Evolutionary conservation across 495 filamentous ascomycete genomes (phyloP).

Genomic region (Sordaria brevicollis): DNA sequence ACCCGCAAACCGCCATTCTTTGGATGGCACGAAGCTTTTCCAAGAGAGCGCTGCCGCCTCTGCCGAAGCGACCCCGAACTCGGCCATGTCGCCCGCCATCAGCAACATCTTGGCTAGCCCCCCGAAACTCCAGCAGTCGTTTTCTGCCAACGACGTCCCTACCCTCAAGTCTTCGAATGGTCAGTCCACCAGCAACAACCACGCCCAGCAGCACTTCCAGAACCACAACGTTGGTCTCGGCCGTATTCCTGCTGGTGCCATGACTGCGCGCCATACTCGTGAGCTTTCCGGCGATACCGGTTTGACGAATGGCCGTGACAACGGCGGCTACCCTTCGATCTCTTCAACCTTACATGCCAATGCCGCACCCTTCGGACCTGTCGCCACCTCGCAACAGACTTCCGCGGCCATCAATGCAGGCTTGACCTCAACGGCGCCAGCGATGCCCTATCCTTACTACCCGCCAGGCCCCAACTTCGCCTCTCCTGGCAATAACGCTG

Average conservation of each 20-base stretch:
- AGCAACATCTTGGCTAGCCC: conserved; percentile 40
- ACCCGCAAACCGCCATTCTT: conserved; percentile 43
- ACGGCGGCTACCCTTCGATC: conserved; percentile 40
- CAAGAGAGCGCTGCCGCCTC: conserved; percentile 17
- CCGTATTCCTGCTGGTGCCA: conserved; percentile 55
- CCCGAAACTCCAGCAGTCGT: conserved; percentile 73
- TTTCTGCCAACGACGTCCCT: conserved; percentile 83
- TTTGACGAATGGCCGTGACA: conserved; percentile 34
- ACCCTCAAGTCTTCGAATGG: conserved; percentile 53
- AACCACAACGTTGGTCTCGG: conserved; percentile 76
- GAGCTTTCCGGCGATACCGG: conserved; percentile 46
- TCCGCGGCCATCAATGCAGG: conserved; percentile 22
- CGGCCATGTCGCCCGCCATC: conserved; percentile 26
- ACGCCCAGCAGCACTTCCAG: conserved; percentile 68
- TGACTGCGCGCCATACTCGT: conserved; percentile 55
- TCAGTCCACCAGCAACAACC: conserved; percentile 44
- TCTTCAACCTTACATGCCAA: conserved; percentile 67
- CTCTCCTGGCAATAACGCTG: conserved; percentile 9
- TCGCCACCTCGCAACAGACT: conserved; percentile 24
- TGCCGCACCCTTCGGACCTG: conserved; percentile 59
- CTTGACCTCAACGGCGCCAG: conserved; percentile 22
- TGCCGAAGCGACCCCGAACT: conserved; percentile 11
- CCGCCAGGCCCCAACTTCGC: conserved; percentile 31
- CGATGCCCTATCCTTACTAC: conserved; percentile 28
- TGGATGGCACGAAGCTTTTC: conserved; percentile 28